phyloP scores from a whole-genome alignment of 441 rosid species.

The Arabidopsis lyrata region DNA sequence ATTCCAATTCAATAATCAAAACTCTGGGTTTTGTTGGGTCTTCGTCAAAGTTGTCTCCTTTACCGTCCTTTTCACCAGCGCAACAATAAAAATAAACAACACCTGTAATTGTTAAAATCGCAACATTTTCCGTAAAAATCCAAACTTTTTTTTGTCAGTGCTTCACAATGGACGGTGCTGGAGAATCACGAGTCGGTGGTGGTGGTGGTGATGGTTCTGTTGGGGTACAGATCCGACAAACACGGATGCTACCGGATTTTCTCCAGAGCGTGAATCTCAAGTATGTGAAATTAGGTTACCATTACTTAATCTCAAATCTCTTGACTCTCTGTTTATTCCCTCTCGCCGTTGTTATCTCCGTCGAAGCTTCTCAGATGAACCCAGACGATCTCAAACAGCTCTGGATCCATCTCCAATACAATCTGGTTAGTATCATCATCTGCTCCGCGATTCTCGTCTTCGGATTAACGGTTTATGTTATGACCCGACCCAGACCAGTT shows the following conservation, averaged over 20 bases:
- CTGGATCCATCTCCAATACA: conserved; percentile 71
- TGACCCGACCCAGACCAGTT: conserved; percentile 64
- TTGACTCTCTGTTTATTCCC: conserved; percentile 64
- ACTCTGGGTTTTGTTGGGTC: conserved; percentile 32
- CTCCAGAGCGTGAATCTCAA: conserved; percentile 83
- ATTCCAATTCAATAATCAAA: background rate
- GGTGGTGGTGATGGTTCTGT: conserved; percentile 41
- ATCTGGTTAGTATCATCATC: conserved; percentile 57
- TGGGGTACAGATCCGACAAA: conserved; percentile 66
- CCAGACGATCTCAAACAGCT: conserved; percentile 57
- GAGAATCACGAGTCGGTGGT: conserved; percentile 41
- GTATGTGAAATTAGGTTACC: conserved; percentile 77
- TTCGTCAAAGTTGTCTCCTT: conserved; percentile 44
- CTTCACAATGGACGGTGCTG: conserved; percentile 45
- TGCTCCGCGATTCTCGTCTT: conserved; percentile 60
- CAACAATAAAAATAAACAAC: background rate
- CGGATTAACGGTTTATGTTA: conserved; percentile 63
- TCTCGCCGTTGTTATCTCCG: conserved; percentile 51
- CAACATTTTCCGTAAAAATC: background rate
- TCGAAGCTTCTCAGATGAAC: conserved; percentile 59
- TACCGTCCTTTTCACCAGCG: conserved; percentile 26
- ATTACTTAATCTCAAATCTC: conserved; percentile 66
- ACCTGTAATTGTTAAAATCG: conserved; percentile 17
- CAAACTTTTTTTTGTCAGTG: background rate
- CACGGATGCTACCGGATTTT: conserved; percentile 68